Conservation (phyloP, 1,284 basidiomycete species). For the Ceratobasidium sp. region DNA sequence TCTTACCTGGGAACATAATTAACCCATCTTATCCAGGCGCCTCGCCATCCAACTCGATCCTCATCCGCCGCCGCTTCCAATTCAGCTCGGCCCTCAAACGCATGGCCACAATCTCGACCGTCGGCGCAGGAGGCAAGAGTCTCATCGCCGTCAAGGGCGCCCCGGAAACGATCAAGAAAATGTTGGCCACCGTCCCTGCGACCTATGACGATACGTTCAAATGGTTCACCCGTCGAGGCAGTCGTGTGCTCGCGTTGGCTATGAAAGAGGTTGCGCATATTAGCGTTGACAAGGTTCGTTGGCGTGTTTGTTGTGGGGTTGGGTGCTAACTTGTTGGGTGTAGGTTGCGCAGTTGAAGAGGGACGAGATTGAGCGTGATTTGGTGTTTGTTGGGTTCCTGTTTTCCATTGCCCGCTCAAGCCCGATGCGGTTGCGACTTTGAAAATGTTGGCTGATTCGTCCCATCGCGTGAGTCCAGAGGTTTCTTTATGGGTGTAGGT, state of each 20-base stretch:
- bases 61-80: constrained; percentile 88
- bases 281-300: constrained; percentile 65
- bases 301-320: background rate
- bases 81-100: constrained; percentile 95
- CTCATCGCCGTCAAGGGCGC: constrained; percentile 86
- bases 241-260: constrained; percentile 88
- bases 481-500: constrained; percentile 35
- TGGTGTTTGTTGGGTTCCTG: constrained; percentile 87
- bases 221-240: constrained; percentile 88
- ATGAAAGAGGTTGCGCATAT: constrained; percentile 79
- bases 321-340: background rate
- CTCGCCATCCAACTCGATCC: constrained; percentile 61
- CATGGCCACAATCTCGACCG: constrained; percentile 87
- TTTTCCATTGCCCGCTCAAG: constrained; percentile 96
- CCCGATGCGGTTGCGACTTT: constrained; percentile 87
- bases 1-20: constrained; percentile 32
- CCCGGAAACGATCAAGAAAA: constrained; percentile 89
- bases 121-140: constrained; percentile 60
- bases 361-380: constrained; percentile 75
- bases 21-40: constrained; percentile 57
- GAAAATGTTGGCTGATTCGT: constrained; percentile 92
- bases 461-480: constrained; percentile 76
- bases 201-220: constrained; percentile 93
- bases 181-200: constrained; percentile 76
- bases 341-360: constrained; percentile 86